Evolutionary conservation across 495 filamentous ascomycete genomes (phyloP), one percentile per base, ranked within the genome.

Genomic region (Cercophora newfieldiana): DNA sequence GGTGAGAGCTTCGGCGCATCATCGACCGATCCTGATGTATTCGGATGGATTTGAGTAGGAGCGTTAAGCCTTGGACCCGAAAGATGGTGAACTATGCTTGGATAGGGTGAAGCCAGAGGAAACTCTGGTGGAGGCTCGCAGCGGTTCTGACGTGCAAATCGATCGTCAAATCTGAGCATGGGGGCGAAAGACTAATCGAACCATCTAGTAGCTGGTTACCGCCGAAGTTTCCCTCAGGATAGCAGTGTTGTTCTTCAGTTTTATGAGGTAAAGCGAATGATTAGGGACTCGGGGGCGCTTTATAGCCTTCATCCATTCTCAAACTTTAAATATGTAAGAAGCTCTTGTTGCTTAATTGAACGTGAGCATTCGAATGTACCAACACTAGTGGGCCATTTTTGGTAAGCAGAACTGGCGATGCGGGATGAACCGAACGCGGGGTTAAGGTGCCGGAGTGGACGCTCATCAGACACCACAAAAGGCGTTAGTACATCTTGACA

Each of bases 221-320:
- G 86, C 84, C 83, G 84, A 89, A 89, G 86, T 88, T 88, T 88
- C 84, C 85, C 84, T 88, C 82, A 88, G 85, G 83, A 89, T 89
- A 89, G 85, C 84, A 89, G 86, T 87, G 84, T 86, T 83, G 82
- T 83, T 78, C 64, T 82, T 87, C 82, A 87, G 85, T 87, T 88
- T 88, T 88, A 89, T 89, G 84, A 87, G 85, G 87, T 89, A 89
- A 88, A 88, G 87, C 86, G 84, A 88, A 89, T 89, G 83, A 88
- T 88, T 88, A 89, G 86, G 87, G 86, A 87, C 85, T 83, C 87
- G 86, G 85, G 85, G 85, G 86, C 83, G 86, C 81, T 81, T 85
- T 88, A 81, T 88, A 66, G 83, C 86, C 85, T 88, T 88, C 83
- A 89, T 86, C 83, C 85, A 88, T 87, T 88, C 86, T 89, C 83